Percentiles rank a stretch among this genome's conserved stretches.
phyloP scores from a whole-genome alignment of 164 flowering plant genomes.

The Magnolia officinalis region DNA sequence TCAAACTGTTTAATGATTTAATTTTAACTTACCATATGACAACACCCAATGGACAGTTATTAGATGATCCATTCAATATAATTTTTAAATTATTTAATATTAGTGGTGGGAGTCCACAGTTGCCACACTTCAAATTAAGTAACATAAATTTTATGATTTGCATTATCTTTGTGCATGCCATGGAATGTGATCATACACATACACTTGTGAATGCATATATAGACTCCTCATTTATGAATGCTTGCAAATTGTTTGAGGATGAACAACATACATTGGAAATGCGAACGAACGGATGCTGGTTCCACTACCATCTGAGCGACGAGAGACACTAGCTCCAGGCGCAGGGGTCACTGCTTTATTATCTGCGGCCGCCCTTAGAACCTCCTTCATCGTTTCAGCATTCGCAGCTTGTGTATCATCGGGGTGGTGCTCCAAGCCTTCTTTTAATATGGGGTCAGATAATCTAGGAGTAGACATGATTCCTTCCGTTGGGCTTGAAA shows the following conservation, averaged over 20 bases:
- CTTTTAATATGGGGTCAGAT: no score
- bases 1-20: no score
- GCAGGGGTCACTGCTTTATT: background rate
- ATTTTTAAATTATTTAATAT: no score
- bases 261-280: slow-evolving; percentile 44
- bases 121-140: background rate
- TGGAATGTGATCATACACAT: no score
- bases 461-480: background rate
- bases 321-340: slow-evolving; percentile 19
- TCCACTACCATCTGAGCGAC: slow-evolving; percentile 42
- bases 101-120: background rate
- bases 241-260: background rate
- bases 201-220: background rate
- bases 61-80: background rate
- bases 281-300: slow-evolving; percentile 42
- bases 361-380: slow-evolving; percentile 9
- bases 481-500: background rate
- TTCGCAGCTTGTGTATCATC: slow-evolving; percentile 14
- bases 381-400: slow-evolving; percentile 22
- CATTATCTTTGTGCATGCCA: background rate
- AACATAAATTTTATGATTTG: no score
- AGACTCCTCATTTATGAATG: background rate
- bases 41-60: no score
- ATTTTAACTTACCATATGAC: no score
- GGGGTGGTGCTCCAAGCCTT: background rate